Base-by-base conservation (phyloP, 371 early-diverging fungal genomes). In the Circinella umbellata region DNA sequence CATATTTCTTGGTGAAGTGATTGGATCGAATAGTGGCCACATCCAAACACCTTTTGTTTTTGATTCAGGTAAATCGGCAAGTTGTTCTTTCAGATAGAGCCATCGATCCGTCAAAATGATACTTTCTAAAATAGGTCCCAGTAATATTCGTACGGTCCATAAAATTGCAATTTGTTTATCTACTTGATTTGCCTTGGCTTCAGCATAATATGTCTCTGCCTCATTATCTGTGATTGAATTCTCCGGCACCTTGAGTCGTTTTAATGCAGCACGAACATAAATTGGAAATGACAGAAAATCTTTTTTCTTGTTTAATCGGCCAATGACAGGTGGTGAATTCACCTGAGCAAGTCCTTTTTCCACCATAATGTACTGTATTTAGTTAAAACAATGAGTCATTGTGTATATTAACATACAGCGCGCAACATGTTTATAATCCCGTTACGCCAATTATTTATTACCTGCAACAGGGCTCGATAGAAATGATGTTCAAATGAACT, bases 71-170 rank as follows among this genome's bases (percentile, higher is more conserved):
- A 15, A 61, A 42, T 10, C 18, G 3, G 14, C 4, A 5, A 77
- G 60, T 8, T 73, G 71, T 54, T 90, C 92, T 46, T 83, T 73
- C 48, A 95, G 71, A 66, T 83, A 92, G 36, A 90, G 64, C 70
- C 88, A 92, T 15, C 96, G 86, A 73, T 95, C 96, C 13, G 92
- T 73, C 37, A 94, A 70, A 20, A 95, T 85, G 75, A 95, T 80
- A 61, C 90, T 88, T 72, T 95, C 96, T 61, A 93, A 77, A 8
- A 91, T 78, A n/a, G 90, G 89, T 1, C 90, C 93, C 11, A 94
- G 72, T 73, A 95, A 74, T 0, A 90, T 87, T 61, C 93, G 74
- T 53, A 95, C 73, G 9, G 95, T 92, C 96, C 96, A 95, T 13
- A 92, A 86, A 4, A 88, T 83, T 0, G 92, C 89, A 68, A 95